Base-by-base conservation (phyloP, 169 alveolate species). In the Plasmodium sp. region DNA sequence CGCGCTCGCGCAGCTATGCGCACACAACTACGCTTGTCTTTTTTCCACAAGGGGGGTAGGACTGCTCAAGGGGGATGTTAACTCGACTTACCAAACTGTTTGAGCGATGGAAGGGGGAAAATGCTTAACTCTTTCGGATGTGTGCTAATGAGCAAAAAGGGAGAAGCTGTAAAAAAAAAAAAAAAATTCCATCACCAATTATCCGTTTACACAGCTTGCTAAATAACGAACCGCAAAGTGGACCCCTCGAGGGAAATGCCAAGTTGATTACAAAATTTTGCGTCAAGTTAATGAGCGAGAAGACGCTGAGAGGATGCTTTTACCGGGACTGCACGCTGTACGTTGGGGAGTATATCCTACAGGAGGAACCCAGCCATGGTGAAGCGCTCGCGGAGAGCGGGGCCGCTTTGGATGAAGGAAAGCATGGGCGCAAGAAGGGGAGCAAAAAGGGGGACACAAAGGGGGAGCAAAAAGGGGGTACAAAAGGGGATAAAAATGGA, bases 311-410 rank as follows among this genome's bases (percentile, higher is more conserved):
- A 22, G 93, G 93, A 9, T 36, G 77, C 48, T 84, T 84, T 18
- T 84, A 84, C 62, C 33, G 33, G 58, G 74, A 84, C 51, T 84
- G 84, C 41, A 33, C 58, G 56, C 79, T 84, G 62, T 84, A 84
- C 79, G 84, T 84, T 16, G 93, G 93, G 3, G 93, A 84, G 41
- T 84, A 84, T 36, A 12, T 84, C 39, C 58, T 84, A 18, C 16
- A 33, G 1, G 84, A 74, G 14, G 62, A 84, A 16, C 56, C 10
- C 43, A 33, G 36, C 9, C 51, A 84, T 18, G 93, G 56, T 22
- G 22, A 22, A 34, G 12, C 51, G 6, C 18, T 79, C n/a, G 62
- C 22, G 22, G 45, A 7, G 22, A 82, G n/a, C 34, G 72, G 36
- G 12, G 73, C 22, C 18, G 22, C 34, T 18, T 48, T 34, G 27